phyloP scores from a whole-genome alignment of 2,329 filamentous ascomycete genomes.

The Exophiala alcalophila region DNA sequence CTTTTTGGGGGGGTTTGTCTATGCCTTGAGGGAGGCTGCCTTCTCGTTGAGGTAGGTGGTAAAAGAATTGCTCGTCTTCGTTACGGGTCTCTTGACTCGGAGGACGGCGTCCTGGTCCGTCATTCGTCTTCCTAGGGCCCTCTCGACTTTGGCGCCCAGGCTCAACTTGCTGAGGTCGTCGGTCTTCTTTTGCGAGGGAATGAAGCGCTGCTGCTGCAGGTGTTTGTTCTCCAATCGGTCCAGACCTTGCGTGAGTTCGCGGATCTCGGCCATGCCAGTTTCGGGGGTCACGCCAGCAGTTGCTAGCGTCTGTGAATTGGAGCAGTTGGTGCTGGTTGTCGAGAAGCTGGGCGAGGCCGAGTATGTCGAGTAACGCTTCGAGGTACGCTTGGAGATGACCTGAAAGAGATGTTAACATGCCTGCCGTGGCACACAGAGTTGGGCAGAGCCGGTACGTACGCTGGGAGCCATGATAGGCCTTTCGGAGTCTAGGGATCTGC shows the following conservation, averaged over 20 bases:
- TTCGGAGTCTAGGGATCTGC: slow-evolving; percentile 51
- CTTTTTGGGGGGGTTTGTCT: no score
- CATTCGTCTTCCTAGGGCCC: slow-evolving; percentile 83
- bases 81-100: slow-evolving; percentile 19
- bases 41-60: slow-evolving; percentile 20
- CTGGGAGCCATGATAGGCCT: slow-evolving; percentile 56
- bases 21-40: no score
- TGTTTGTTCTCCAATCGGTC: slow-evolving; percentile 89
- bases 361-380: slow-evolving; percentile 54
- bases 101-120: slow-evolving; percentile 71
- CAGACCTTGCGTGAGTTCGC: slow-evolving; percentile 74
- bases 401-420: slow-evolving; percentile 14
- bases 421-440: not conserved
- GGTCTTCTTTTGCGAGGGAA: slow-evolving; percentile 73
- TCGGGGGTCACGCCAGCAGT: slow-evolving; percentile 27
- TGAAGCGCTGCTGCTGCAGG: slow-evolving; percentile 75
- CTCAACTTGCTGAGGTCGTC: slow-evolving; percentile 82
- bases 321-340: slow-evolving; percentile 44
- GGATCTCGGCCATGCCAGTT: slow-evolving; percentile 59
- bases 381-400: slow-evolving; percentile 46
- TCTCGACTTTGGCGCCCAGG: slow-evolving; percentile 83
- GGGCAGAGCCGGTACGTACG: slow-evolving; percentile 39
- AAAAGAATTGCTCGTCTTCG: slow-evolving; percentile 15
- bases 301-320: slow-evolving; percentile 18
- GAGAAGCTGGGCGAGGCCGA: slow-evolving; percentile 48